These are phyloP conservation scores for Coemansia brasiliensis DNA, from an alignment of 192 early-diverging fungal genomes.

Conservation along the genomic window DNA sequence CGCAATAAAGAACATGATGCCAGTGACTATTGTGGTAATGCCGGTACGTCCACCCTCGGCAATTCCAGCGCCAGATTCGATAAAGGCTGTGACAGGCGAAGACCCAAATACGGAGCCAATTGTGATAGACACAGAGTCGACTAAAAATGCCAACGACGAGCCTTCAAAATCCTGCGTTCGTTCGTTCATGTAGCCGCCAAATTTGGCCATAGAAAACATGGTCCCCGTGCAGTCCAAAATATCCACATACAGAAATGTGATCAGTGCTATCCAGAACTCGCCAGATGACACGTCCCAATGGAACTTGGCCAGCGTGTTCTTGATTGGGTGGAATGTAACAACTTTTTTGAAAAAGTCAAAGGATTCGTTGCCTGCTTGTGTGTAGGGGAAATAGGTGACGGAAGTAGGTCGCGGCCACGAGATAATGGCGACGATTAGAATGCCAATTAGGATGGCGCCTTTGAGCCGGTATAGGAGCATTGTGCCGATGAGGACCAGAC, in stretches of 20 bases:
- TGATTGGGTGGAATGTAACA: slow-evolving; percentile 64
- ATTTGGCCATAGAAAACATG: slow-evolving; percentile 82
- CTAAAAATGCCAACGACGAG: slow-evolving; percentile 71
- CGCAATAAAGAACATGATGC: slow-evolving; percentile 71
- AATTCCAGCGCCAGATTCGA: slow-evolving; percentile 82
- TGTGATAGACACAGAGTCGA: slow-evolving; percentile 65
- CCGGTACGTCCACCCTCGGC: slow-evolving; percentile 79
- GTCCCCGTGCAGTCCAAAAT: slow-evolving; percentile 86
- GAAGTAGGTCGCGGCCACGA: slow-evolving; percentile 70
- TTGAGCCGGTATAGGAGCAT: slow-evolving; percentile 65
- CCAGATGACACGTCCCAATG: slow-evolving; percentile 62
- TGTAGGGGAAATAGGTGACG: slow-evolving; percentile 79
- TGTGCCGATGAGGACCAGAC: slow-evolving; percentile 68
- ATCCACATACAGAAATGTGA: slow-evolving; percentile 85
- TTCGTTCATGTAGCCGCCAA: slow-evolving; percentile 75
- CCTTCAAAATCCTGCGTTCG: slow-evolving; percentile 76
- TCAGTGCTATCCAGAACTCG: slow-evolving; percentile 76
- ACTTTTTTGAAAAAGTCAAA: slow-evolving; percentile 76
- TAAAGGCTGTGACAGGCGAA: slow-evolving; percentile 75
- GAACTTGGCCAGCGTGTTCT: slow-evolving; percentile 60
- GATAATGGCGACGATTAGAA: slow-evolving; percentile 67
- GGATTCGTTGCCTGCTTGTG: slow-evolving; percentile 56
- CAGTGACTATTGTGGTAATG: slow-evolving; percentile 67
- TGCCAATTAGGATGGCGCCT: slow-evolving; percentile 72
- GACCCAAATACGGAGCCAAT: slow-evolving; percentile 73